Conservation (phyloP, 129 eudicot genomes). For the Tanacetum coccineum region DNA sequence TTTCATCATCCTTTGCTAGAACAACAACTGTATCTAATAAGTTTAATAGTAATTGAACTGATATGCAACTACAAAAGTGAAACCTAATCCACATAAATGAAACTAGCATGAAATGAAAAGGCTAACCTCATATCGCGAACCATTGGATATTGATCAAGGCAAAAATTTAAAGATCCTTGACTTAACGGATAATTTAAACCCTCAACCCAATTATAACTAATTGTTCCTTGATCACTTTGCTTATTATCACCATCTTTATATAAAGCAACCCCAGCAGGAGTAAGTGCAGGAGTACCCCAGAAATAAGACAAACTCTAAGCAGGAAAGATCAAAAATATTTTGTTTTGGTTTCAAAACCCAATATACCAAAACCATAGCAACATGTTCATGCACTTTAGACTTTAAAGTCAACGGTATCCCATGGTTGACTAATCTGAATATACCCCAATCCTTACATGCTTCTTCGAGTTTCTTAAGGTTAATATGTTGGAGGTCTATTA, state of each 20-base stretch:
- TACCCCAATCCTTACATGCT: conserved; percentile 75
- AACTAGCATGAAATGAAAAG: background rate
- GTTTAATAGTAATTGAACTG: too few relatives aligned
- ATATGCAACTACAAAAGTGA: too few relatives aligned
- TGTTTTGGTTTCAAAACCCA: conserved; percentile 53
- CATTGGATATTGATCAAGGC: conserved; percentile 33
- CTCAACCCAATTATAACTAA: conserved; percentile 59
- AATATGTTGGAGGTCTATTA: conserved; percentile 39
- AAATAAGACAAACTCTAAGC: conserved; percentile 47
- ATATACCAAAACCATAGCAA: conserved; percentile 32
- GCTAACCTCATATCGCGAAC: conserved; percentile 61
- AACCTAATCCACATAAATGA: too few relatives aligned
- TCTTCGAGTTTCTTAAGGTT: conserved; percentile 21
- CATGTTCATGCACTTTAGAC: conserved; percentile 39
- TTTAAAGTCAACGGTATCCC: conserved; percentile 52
- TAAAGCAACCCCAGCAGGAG: conserved; percentile 41
- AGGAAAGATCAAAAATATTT: conserved; percentile 28
- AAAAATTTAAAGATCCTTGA: conserved; percentile 26
- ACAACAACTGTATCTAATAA: too few relatives aligned
- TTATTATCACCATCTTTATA: background rate
- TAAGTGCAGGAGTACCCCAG: conserved; percentile 79
- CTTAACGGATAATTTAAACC: conserved; percentile 55
- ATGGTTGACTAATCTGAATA: conserved; percentile 77
- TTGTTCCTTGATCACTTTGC: conserved; percentile 15
- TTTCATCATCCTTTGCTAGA: too few relatives aligned